Evolutionary conservation across 1,284 basidiomycete species (phyloP).

Genomic region (Heterobasidion occidentale): DNA sequence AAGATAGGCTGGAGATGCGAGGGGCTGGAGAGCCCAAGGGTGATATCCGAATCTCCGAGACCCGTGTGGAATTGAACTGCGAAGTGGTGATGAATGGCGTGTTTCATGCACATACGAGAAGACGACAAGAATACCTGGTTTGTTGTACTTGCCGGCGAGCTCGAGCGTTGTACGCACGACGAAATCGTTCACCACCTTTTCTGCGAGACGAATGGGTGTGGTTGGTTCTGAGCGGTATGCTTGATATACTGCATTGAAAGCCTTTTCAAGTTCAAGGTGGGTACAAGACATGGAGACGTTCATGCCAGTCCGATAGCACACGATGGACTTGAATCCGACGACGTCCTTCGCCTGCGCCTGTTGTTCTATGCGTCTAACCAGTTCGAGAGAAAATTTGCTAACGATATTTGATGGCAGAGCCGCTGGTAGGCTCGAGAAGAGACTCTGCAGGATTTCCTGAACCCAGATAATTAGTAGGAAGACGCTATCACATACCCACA

Average conservation of each 20-base stretch:
- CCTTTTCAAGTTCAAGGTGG: not conserved
- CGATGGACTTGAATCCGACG: constrained; percentile 68
- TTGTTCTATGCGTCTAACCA: not conserved
- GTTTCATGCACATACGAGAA: not conserved
- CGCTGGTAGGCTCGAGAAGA: constrained; percentile 20
- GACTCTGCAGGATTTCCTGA: constrained; percentile 17
- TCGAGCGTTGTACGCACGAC: constrained; percentile 49
- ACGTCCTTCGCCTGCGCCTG: constrained; percentile 34
- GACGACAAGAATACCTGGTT: constrained; percentile 40
- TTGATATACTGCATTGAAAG: constrained; percentile 7
- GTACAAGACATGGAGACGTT: constrained; percentile 28
- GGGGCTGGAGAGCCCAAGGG: constrained; percentile 50
- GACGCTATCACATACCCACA: no score
- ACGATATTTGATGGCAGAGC: no score
- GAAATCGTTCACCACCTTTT: constrained; percentile 59
- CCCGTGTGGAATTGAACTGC: constrained; percentile 79
- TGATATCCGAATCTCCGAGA: constrained; percentile 66
- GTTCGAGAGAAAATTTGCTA: not conserved
- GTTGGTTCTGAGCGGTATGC: constrained; percentile 2
- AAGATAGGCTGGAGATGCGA: constrained; percentile 61
- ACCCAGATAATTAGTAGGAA: not conserved
- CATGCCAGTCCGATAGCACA: constrained; percentile 68
- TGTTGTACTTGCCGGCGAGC: constrained; percentile 40
- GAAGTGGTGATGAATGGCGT: not conserved
- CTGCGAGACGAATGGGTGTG: constrained; percentile 38